Base-by-base conservation (phyloP, 2,329 filamentous ascomycete genomes). In the Talaromyces sp. region DNA sequence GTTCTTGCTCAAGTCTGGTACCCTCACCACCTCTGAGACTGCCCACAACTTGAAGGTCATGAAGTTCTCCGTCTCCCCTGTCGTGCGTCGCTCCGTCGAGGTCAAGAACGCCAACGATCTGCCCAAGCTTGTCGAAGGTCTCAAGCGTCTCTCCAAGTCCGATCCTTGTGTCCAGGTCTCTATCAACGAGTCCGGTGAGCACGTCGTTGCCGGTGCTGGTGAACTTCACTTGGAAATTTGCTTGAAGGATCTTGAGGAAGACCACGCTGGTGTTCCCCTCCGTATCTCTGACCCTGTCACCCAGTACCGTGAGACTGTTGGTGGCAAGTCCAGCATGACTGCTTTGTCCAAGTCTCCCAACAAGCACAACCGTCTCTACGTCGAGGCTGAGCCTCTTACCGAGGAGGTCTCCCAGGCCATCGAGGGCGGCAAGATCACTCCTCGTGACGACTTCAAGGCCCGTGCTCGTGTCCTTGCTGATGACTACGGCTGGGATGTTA, bases 41-140 rank as follows among this genome's bases (percentile, higher is more conserved):
- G 93, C 94, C 77, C 94, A 99, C 89, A 99, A 99, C 88, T 83
- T 99, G 74, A 97, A 97, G 89, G 94, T 99, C 82, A 99, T 99
- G 94, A 97, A 97, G 85, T 99, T 99, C 89, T 99, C 94, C 75
- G 94, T 99, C 77, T 97, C 94, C 62, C 94, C 94, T 72, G 94
- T 99, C 81, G 94, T 99, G 67, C 93, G 89, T 82, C 93, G 93
- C 70, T 96, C 94, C 79, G 94, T 99, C 73, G 91, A 97, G 82
- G 93, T 97, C 84, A 97, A 97, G 91, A 99, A 99, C 82, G 94
- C 94, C 73, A 91, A 96, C 83, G 94, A 99, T 85, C 87, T 99
- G 65, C 94, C 94, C 80, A 99, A 99, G 88, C 88, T 99, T 62
- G 94, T 99, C 72, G 94, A 99, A 84, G 94, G 94, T 91, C 92